Percentiles rank a stretch among this genome's conserved stretches.
Evolutionary conservation across 2,329 filamentous ascomycete genomes (phyloP).

Genomic region (Teratosphaeria viscida): DNA sequence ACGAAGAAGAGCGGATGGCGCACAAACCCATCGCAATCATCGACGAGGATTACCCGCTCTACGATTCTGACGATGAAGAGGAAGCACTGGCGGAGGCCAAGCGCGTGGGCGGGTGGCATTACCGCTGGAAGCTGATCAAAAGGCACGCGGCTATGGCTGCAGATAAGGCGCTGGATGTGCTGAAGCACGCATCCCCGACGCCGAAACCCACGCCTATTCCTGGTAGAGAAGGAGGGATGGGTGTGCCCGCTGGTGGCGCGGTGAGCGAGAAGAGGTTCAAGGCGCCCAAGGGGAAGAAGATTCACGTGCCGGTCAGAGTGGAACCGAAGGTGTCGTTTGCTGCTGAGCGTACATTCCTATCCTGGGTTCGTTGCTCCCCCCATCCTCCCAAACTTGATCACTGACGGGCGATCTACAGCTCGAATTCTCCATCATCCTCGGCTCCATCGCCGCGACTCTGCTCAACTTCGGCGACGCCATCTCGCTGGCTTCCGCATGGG

Average conservation of each 20-base stretch:
- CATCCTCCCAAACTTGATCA: not conserved
- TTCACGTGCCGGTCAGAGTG: constrained; percentile 89
- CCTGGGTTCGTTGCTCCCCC: constrained; percentile 55
- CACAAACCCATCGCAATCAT: constrained; percentile 45
- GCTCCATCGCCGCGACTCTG: constrained; percentile 72
- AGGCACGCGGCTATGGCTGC: constrained; percentile 41
- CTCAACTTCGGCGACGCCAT: constrained; percentile 64
- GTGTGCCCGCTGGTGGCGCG: constrained; percentile 30
- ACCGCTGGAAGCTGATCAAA: constrained; percentile 48
- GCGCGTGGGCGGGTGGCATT: constrained; percentile 64
- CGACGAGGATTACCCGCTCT: constrained; percentile 67
- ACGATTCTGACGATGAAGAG: constrained; percentile 74
- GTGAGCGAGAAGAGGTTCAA: constrained; percentile 45
- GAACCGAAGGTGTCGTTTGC: constrained; percentile 98
- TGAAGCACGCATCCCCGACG: constrained; percentile 26
- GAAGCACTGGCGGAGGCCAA: constrained; percentile 70
- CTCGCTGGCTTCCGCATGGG: constrained; percentile 51
- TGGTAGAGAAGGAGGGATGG: constrained; percentile 30
- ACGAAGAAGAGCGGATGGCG: constrained; percentile 75
- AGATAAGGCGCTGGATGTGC: constrained; percentile 22
- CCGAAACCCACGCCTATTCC: constrained; percentile 36
- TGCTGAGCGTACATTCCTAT: constrained; percentile 87
- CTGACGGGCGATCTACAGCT: constrained; percentile 43
- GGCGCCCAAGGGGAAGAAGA: constrained; percentile 72
- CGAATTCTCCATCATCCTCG: constrained; percentile 91